These are phyloP conservation scores for Penicillium fimorum DNA, from an alignment of 495 filamentous ascomycete species.

Conservation along the genomic window DNA sequence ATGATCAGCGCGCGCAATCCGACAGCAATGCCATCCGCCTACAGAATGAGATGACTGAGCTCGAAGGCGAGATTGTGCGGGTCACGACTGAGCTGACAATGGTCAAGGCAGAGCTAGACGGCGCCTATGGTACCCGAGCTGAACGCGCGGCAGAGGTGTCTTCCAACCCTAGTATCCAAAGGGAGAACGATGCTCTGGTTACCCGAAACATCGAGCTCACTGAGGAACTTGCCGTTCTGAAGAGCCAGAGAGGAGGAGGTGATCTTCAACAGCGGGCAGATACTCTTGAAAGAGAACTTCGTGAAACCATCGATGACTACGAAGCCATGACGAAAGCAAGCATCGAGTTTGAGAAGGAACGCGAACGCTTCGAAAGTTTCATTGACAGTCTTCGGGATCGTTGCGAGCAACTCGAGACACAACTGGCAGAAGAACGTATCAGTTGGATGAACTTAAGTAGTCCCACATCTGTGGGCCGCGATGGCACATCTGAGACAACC, in stretches of 20 bases:
- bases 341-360: constrained; percentile 84
- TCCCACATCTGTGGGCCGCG: constrained; percentile 47
- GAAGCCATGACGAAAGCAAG: constrained; percentile 82
- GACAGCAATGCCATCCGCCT: constrained; percentile 53
- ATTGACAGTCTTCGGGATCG: constrained; percentile 70
- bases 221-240: constrained; percentile 57
- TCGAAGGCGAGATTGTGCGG: constrained; percentile 80
- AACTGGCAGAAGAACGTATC: constrained; percentile 70
- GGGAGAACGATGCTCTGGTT: constrained; percentile 65
- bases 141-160: constrained; percentile 77
- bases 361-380: constrained; percentile 69
- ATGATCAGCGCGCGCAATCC: constrained; percentile 28
- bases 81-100: constrained; percentile 89
- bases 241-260: constrained; percentile 40
- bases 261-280: constrained; percentile 59
- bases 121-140: constrained; percentile 78
- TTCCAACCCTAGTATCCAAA: constrained; percentile 60
- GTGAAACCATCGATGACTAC: constrained; percentile 78
- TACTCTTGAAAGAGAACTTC: constrained; percentile 73
- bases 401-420: constrained; percentile 63
- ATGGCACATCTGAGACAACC: constrained; percentile 55
- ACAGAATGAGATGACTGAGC: constrained; percentile 62
- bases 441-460: constrained; percentile 64
- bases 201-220: constrained; percentile 56
- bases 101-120: constrained; percentile 90